Percentiles rank a stretch among this genome's conserved stretches.
Conservation (phyloP, 345 rosid species). For the Schrenkiella parvula region DNA sequence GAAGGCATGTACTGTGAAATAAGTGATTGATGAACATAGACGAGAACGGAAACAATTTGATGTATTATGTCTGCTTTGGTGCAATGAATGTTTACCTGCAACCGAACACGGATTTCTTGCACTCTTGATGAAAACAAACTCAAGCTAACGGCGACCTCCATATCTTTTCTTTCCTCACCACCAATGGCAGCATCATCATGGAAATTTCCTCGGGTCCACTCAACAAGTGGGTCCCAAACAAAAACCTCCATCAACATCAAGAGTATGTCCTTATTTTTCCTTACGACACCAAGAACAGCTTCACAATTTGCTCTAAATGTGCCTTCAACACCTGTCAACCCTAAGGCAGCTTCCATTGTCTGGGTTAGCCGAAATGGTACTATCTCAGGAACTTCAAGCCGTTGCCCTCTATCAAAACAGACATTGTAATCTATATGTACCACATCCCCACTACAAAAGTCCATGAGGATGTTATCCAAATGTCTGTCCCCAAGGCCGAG, state of each 20-base stretch:
- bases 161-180: constrained; percentile 96
- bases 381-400: constrained; percentile 87
- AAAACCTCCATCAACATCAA: constrained; percentile 88
- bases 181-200: constrained; percentile 97
- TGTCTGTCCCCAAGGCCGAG: constrained; percentile 94
- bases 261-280: constrained; percentile 77
- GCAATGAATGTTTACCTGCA: constrained; percentile 59
- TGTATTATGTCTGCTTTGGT: constrained; percentile 4
- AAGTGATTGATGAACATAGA: neutral
- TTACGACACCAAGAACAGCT: constrained; percentile 69
- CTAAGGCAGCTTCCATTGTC: constrained; percentile 78
- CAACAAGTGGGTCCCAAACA: constrained; percentile 95
- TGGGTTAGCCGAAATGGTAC: constrained; percentile 94
- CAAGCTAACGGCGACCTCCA: constrained; percentile 96
- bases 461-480: constrained; percentile 89
- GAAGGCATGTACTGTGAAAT: neutral
- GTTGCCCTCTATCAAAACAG: constrained; percentile 91
- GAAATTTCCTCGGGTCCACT: constrained; percentile 94
- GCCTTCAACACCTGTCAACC: constrained; percentile 89
- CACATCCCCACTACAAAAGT: constrained; percentile 86
- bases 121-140: constrained; percentile 95
- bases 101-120: constrained; percentile 89
- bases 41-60: neutral
- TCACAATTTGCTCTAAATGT: constrained; percentile 77
- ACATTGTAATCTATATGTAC: constrained; percentile 94